Evolutionary conservation across 305 asterid species (phyloP).

Genomic region (Fraxinus ornus): DNA sequence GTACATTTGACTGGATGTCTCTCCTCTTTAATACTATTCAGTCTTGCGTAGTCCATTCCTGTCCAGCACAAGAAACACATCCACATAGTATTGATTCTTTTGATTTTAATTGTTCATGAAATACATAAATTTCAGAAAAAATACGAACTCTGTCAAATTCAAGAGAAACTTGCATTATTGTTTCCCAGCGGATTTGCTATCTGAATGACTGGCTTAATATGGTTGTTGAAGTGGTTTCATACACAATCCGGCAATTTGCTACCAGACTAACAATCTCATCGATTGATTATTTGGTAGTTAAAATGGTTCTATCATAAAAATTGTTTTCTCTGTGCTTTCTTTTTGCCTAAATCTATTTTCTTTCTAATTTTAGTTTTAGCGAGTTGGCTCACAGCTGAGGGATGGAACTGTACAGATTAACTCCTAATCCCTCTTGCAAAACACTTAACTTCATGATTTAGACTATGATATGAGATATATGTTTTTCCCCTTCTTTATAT

Average conservation of each 20-base stretch:
- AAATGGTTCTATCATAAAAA: background rate
- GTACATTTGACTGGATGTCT: background rate
- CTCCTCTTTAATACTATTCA: background rate
- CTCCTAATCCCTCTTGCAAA: background rate
- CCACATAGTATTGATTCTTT: too few species aligned
- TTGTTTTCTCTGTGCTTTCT: background rate
- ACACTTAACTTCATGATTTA: background rate
- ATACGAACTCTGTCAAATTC: background rate
- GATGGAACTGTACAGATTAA: background rate
- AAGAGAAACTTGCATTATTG: background rate
- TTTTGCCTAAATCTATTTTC: background rate
- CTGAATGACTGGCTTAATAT: too few species aligned
- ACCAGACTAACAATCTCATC: background rate
- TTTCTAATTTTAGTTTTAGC: background rate
- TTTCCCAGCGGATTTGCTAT: background rate
- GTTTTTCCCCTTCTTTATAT: background rate
- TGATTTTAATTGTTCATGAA: too few species aligned
- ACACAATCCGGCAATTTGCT: background rate
- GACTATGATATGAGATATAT: conserved; percentile 6
- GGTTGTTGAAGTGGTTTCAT: too few species aligned
- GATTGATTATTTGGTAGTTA: background rate
- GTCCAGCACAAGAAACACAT: too few species aligned
- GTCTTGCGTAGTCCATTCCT: too few species aligned
- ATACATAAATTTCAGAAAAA: background rate
- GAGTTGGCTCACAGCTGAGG: background rate